Base-by-base conservation (phyloP, 2,329 filamentous ascomycete genomes). In the Dactylella cylindrospora region DNA sequence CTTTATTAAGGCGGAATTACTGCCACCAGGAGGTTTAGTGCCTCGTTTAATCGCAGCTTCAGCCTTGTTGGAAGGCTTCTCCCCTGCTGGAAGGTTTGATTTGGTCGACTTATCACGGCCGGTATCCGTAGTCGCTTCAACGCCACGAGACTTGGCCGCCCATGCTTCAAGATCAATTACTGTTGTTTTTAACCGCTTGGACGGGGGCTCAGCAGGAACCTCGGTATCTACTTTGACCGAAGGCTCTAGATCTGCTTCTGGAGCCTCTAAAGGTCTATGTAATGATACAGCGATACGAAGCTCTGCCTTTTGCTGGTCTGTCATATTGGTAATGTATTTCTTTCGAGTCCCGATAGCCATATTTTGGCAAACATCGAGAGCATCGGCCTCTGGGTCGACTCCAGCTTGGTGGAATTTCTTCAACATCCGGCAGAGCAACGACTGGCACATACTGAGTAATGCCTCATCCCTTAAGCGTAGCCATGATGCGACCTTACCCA, bases 401-500 rank as follows among this genome's bases (percentile, higher is more conserved):
- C 84, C 82, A 67, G 95, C 85, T 66, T 90, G 85, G 32, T 84
- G 83, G n/a, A 98, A 77, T 17, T 89, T 84, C 10, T 81, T 81
- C 28, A 98, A 79, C 57, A 98, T 84, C 71, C 95, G 95, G 68
- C 84, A 83, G 25, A 96, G 81, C 22, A 97, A 80, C 22, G 83
- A 84, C 41, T 95, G 88, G 10, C 91, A 84, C 31, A 88, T 88
- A 60, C 80, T 83, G 28, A 93, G 84, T 5, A 98, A 80, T 73
- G 90, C 96, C 51, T 83, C 80, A 71, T 98, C 93, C 65, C 91
- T 86, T 3, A 98, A 79, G 54, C 93, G 84, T 50, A 98, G 80
- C 89, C 95, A 61, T 19, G 55, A 61, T 19, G 55, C 55, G 10
- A 61, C 35, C 46, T 76, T 76, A 65, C 78, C 78, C 6, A 68